phyloP scores from a whole-genome alignment of 768 basidiomycete genomes.

The Serendipita sp. region DNA sequence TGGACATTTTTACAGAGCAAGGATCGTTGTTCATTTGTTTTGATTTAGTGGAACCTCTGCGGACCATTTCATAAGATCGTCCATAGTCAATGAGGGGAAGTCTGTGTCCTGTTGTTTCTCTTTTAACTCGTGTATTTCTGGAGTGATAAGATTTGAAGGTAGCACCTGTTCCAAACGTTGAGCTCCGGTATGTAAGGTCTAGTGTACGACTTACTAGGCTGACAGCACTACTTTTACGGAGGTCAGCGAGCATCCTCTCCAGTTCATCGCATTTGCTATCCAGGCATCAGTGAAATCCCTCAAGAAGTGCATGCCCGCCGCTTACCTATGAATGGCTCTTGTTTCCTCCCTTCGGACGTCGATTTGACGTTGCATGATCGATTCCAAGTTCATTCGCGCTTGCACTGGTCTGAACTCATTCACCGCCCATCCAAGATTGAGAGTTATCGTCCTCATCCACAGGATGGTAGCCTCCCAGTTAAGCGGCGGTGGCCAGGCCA shows the following conservation, averaged over 20 bases:
- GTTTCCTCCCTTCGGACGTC: neutral
- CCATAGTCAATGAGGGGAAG: neutral
- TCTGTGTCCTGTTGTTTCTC: too few relatives aligned
- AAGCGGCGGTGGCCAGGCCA: neutral
- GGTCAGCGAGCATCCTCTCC: neutral
- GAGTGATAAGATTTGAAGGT: too few relatives aligned
- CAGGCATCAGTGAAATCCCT: neutral
- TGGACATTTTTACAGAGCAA: too few relatives aligned
- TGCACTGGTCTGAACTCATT: constrained; percentile 3
- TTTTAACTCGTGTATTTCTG: too few relatives aligned
- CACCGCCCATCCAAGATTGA: constrained; percentile 2
- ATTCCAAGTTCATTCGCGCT: neutral
- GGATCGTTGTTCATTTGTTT: neutral
- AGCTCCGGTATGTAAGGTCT: too few relatives aligned
- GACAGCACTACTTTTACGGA: neutral
- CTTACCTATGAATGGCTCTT: neutral
- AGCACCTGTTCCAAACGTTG: too few relatives aligned
- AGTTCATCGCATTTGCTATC: constrained; percentile 3
- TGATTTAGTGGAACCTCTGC: neutral
- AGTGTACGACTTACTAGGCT: neutral
- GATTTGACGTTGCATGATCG: constrained; percentile 4
- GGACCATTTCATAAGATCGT: constrained; percentile 1
- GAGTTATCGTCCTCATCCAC: neutral
- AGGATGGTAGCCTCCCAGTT: constrained; percentile 4
- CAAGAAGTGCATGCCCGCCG: neutral